Evolutionary conservation across 192 early-diverging fungal genomes (phyloP).

Genomic region (Gigaspora rosea): DNA sequence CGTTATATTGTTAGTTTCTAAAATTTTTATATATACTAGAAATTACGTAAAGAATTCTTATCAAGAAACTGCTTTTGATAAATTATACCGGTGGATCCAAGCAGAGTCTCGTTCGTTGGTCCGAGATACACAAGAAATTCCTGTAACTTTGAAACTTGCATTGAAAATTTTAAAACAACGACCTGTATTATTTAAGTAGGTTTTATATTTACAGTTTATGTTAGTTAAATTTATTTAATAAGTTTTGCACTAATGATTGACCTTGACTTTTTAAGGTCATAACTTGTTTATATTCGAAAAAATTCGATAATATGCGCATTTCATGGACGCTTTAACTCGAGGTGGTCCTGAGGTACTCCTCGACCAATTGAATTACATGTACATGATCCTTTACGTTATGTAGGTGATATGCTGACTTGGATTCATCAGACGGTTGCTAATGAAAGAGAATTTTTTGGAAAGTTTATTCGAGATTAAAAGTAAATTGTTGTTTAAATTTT

Average conservation of each 20-base stretch:
- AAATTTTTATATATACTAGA: slow-evolving; percentile 51
- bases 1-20: background rate
- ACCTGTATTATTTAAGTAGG: slow-evolving; percentile 75
- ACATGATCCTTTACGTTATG: slow-evolving; percentile 86
- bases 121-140: slow-evolving; percentile 70
- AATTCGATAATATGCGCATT: slow-evolving; percentile 65
- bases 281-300: slow-evolving; percentile 68
- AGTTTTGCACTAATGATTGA: background rate
- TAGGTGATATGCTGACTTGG: slow-evolving; percentile 97
- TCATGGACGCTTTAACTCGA: slow-evolving; percentile 73
- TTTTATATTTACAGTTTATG: background rate
- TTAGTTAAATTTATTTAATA: background rate
- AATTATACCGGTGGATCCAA: slow-evolving; percentile 75
- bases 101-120: slow-evolving; percentile 65
- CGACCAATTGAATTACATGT: slow-evolving; percentile 93
- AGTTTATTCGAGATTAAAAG: slow-evolving; percentile 57
- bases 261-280: slow-evolving; percentile 46
- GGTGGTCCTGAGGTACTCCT: slow-evolving; percentile 77
- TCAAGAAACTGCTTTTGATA: slow-evolving; percentile 78
- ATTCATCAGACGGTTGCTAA: slow-evolving; percentile 88
- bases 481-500: background rate
- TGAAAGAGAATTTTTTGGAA: slow-evolving; percentile 86
- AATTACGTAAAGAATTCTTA: slow-evolving; percentile 71
- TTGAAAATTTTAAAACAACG: slow-evolving; percentile 67
- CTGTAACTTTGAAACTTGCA: slow-evolving; percentile 61